phyloP scores from a whole-genome alignment of 2,329 filamentous ascomycete species.

The Aurifilum marmelostoma region DNA sequence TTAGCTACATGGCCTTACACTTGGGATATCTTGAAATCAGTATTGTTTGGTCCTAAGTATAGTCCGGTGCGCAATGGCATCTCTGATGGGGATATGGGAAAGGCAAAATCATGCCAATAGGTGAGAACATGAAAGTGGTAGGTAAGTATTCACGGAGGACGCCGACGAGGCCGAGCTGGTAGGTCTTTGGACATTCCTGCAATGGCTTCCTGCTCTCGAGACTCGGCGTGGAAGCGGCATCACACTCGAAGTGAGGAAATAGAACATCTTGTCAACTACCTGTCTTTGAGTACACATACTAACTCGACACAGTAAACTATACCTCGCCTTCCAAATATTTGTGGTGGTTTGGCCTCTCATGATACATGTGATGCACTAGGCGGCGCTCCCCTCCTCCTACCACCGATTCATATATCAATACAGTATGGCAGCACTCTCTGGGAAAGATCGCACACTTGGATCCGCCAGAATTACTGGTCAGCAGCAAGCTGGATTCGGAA shows the following conservation, averaged over 20 bases:
- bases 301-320: background rate
- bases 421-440: background rate
- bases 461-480: background rate
- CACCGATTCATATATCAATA: background rate
- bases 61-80: no score
- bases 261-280: background rate
- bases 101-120: no score
- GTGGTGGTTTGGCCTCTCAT: background rate
- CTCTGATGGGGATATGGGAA: no score
- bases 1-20: no score
- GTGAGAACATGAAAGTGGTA: background rate
- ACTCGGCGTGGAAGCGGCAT: background rate
- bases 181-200: background rate
- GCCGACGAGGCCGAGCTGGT: background rate
- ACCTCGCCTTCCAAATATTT: background rate
- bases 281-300: background rate
- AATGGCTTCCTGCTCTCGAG: background rate
- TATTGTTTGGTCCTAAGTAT: no score
- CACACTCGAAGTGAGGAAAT: background rate
- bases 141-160: no score
- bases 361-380: no score
- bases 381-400: no score
- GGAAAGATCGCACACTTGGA: background rate
- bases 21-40: no score
- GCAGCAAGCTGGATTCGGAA: constrained; percentile 14